These are phyloP conservation scores for Pythium coloratum DNA, from an alignment of 352 stramenopile species.

Conservation along the genomic window DNA sequence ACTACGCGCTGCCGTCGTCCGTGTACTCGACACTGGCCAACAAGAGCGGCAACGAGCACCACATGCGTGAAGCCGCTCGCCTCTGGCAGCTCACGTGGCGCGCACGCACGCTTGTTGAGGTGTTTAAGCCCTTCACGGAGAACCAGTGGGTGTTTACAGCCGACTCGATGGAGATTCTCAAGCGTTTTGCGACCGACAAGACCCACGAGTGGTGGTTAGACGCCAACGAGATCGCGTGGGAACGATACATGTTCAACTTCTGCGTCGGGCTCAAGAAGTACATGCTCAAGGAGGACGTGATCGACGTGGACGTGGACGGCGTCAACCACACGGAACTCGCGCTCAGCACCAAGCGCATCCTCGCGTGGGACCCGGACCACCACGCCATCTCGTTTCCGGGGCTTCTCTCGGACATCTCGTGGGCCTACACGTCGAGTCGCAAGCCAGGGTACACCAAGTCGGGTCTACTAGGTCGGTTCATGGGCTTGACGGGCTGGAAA, in stretches of 20 bases:
- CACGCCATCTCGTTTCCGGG: slow-evolving; percentile 87
- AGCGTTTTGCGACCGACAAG: slow-evolving; percentile 24
- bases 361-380: slow-evolving; percentile 88
- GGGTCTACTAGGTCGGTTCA: slow-evolving; percentile 76
- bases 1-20: slow-evolving; percentile 76
- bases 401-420: slow-evolving; percentile 83
- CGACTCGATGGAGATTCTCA: slow-evolving; percentile 44
- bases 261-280: slow-evolving; percentile 81
- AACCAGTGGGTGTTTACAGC: slow-evolving; percentile 83
- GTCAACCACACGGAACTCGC: slow-evolving; percentile 83
- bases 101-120: slow-evolving; percentile 67
- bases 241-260: slow-evolving; percentile 87
- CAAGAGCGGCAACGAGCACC: slow-evolving; percentile 51
- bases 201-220: slow-evolving; percentile 57
- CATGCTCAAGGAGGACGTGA: slow-evolving; percentile 81
- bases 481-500: slow-evolving; percentile 85
- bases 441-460: slow-evolving; percentile 87
- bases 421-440: slow-evolving; percentile 87
- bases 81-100: slow-evolving; percentile 80
- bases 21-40: slow-evolving; percentile 80
- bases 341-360: slow-evolving; percentile 74
- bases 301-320: slow-evolving; percentile 78
- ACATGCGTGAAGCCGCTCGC: slow-evolving; percentile 67
- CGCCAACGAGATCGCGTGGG: slow-evolving; percentile 75
- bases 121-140: slow-evolving; percentile 88